These are phyloP conservation scores for Aureobasidium melanogenum DNA, from an alignment of 2,329 filamentous ascomycete species.

Conservation along the genomic window DNA sequence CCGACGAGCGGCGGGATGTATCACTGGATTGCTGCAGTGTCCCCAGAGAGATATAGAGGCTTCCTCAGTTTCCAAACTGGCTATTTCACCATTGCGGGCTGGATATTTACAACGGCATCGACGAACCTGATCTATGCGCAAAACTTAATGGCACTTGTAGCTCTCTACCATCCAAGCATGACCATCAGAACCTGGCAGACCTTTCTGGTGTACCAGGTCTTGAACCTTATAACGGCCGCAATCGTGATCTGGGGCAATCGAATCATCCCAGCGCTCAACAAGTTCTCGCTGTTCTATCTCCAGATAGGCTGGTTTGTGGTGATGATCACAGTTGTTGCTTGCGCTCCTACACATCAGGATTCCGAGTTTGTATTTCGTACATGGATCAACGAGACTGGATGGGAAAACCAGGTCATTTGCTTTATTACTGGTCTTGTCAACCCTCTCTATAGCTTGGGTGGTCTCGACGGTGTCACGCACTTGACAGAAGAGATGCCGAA, in stretches of 20 bases:
- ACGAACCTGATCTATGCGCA: slow-evolving; percentile 15
- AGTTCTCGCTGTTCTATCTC: slow-evolving; percentile 10
- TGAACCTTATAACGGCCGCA: slow-evolving; percentile 12
- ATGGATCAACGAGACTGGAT: slow-evolving; percentile 45
- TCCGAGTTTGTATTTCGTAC: slow-evolving; percentile 41
- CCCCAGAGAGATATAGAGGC: slow-evolving; percentile 11
- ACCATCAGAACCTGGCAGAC: slow-evolving; percentile 15
- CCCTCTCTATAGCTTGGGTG: slow-evolving; percentile 47
- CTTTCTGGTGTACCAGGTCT: slow-evolving; percentile 14
- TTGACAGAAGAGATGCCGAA: slow-evolving; percentile 50
- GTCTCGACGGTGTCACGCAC: slow-evolving; percentile 51
- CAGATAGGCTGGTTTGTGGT: neutral
- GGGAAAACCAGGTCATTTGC: slow-evolving; percentile 42
- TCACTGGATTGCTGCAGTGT: slow-evolving; percentile 15
- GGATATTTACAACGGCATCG: slow-evolving; percentile 15
- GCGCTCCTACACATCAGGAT: neutral
- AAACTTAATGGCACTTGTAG: slow-evolving; percentile 14
- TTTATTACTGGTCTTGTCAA: slow-evolving; percentile 52
- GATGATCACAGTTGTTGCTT: neutral
- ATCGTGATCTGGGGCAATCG: slow-evolving; percentile 15
- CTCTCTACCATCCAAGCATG: slow-evolving; percentile 11
- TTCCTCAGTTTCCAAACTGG: slow-evolving; percentile 15
- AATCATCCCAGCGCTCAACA: slow-evolving; percentile 15
- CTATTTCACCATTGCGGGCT: slow-evolving; percentile 12
- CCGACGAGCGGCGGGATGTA: slow-evolving; percentile 17